phyloP scores from a whole-genome alignment of 2,329 filamentous ascomycete genomes.

The Neofusicoccum cordaticola region DNA sequence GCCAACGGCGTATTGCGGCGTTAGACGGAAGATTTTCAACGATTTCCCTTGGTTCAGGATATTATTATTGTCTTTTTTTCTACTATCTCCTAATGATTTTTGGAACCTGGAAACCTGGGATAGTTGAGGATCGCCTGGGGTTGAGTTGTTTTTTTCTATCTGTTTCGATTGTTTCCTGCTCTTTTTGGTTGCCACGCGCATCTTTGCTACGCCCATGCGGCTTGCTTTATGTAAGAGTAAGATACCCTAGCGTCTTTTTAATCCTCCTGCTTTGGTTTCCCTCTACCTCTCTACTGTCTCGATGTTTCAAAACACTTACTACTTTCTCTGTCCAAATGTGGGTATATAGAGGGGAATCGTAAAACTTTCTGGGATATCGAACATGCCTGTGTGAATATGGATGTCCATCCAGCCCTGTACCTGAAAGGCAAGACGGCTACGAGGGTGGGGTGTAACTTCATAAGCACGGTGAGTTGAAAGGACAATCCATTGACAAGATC shows the following conservation, averaged over 20 bases:
- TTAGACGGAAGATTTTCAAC: not conserved
- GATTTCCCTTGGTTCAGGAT: not conserved
- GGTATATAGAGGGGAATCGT: too few relatives aligned
- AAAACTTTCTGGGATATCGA: too few relatives aligned
- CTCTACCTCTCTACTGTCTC: not conserved
- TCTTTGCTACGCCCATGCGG: not conserved
- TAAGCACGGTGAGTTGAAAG: too few relatives aligned
- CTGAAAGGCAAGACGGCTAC: too few relatives aligned
- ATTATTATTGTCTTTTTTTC: not conserved
- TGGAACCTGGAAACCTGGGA: not conserved
- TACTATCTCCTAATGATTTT: not conserved
- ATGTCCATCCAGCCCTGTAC: too few relatives aligned
- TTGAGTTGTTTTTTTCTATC: not conserved
- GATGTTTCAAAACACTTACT: not conserved
- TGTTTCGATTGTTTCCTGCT: not conserved
- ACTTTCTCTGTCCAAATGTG: too few relatives aligned
- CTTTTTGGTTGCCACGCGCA: not conserved
- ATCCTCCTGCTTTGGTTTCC: not conserved
- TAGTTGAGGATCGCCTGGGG: not conserved
- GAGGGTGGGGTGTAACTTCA: not conserved
- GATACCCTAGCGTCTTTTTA: slow-evolving; percentile 10
- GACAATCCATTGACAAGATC: too few relatives aligned
- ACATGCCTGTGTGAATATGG: too few relatives aligned
- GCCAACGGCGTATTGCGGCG: not conserved
- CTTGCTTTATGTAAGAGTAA: not conserved